Evolutionary conservation across 192 early-diverging fungal species (phyloP).

Genomic region (Coemansia sp.): DNA sequence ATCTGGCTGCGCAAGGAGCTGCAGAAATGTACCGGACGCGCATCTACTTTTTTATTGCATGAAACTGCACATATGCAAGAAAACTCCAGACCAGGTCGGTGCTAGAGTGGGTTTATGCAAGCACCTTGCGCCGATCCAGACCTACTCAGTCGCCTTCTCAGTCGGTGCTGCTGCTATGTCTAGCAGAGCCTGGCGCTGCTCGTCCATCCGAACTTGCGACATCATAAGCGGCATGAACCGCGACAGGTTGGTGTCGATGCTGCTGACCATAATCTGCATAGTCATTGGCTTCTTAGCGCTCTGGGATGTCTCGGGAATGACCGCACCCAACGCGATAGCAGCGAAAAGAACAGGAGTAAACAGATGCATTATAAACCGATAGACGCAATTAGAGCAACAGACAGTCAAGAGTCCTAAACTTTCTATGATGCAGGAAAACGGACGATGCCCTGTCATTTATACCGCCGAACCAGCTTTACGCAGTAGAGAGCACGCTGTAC

Average conservation of each 20-base stretch:
- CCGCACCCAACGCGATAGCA: not conserved
- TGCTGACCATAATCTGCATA: conserved; percentile 14
- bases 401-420: not conserved
- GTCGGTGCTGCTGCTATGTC: too few species aligned
- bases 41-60: too few species aligned
- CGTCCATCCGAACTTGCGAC: conserved; percentile 13
- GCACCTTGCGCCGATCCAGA: too few species aligned
- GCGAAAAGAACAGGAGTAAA: not conserved
- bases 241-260: conserved; percentile 39
- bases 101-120: too few species aligned
- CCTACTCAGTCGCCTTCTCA: too few species aligned
- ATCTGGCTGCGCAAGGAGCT: too few species aligned
- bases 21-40: too few species aligned
- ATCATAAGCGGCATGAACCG: conserved; percentile 30
- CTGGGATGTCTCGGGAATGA: not conserved
- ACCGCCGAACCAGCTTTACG: not conserved
- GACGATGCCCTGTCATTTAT: not conserved
- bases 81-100: too few species aligned
- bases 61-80: too few species aligned
- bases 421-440: not conserved
- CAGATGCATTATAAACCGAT: not conserved
- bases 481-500: not conserved
- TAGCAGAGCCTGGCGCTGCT: conserved; percentile 6
- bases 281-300: not conserved
- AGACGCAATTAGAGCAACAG: not conserved